phyloP scores from a whole-genome alignment of 768 basidiomycete species.

The Leccinum sublutescens region DNA sequence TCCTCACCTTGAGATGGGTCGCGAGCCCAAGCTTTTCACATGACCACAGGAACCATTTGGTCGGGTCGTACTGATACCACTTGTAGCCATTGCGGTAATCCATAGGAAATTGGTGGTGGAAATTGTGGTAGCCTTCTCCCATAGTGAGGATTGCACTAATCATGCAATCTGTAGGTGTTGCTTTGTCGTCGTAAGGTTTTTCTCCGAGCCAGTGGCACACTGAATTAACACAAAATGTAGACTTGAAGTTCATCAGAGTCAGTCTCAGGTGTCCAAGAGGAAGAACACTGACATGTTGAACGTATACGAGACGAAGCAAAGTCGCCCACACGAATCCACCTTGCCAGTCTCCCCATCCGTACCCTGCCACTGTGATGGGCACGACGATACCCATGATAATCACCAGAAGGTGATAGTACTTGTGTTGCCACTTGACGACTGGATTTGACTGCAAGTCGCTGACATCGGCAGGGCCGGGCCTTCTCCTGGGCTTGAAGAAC shows the following conservation, averaged over 20 bases:
- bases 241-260: constrained; percentile 39
- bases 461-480: constrained; percentile 82
- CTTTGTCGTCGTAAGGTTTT: constrained; percentile 87
- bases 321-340: constrained; percentile 35
- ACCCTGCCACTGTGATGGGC: constrained; percentile 48
- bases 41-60: constrained; percentile 76
- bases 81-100: constrained; percentile 95
- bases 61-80: constrained; percentile 84
- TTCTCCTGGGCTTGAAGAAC: constrained; percentile 82
- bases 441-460: constrained; percentile 75
- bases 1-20: constrained; percentile 48
- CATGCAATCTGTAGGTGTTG: constrained; percentile 84
- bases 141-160: constrained; percentile 84
- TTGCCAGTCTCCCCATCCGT: constrained; percentile 25
- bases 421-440: constrained; percentile 83
- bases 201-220: constrained; percentile 94
- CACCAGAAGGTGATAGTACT: constrained; percentile 65
- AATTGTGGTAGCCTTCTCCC: constrained; percentile 96
- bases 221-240: constrained; percentile 93
- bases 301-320: constrained; percentile 60
- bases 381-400: constrained; percentile 63
- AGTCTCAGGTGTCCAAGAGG: constrained; percentile 1
- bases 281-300: constrained; percentile 67
- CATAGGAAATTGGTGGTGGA: constrained; percentile 94
- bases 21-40: constrained; percentile 46